Base-by-base conservation (phyloP, 371 early-diverging fungal species). In the Blastocladiella emersonii region DNA sequence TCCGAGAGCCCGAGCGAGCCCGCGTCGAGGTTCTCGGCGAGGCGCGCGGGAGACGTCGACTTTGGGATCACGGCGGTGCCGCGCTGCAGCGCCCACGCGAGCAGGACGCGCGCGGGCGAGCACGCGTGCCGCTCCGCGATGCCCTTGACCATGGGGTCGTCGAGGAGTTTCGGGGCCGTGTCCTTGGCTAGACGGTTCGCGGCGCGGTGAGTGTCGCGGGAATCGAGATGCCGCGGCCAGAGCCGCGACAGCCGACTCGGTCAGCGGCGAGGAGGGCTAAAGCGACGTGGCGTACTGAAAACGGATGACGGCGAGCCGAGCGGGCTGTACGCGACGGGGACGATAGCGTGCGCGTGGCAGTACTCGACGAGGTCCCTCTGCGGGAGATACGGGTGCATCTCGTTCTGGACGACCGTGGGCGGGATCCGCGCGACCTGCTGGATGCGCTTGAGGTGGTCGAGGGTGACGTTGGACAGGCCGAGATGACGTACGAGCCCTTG, bases 371-470 rank as follows among this genome's bases (percentile, higher is more conserved):
- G 75, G 34, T 87, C 85, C 41, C 68, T 65, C 68, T 89, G 89
- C 7, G 85, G 85, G 57, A 89, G 75, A 76, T 90, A 91, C 51
- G 95, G 95, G 68, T 95, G 92, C 19, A 93, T 67, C 75, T 96
- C 95, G 62, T 90, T 77, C 67, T 77, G 74, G 23, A 51, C 32
- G 0, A 70, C 69, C n/a, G 65, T 67, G 23, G 75, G 76, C 53
- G 69, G 70, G 36, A 74, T 70, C 59, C 65, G 67, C 55, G 73
- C 76, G 32, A 64, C 55, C 35, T 67, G 34, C 32, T 72, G 51
- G 2, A 75, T 27, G 3, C 61, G 56, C 32, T 57, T 44, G 25
- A 72, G 48, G 27, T 69, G 66, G 27, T 62, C 39, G 23, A 57
- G 48, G 23, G 68, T 68, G 63, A 71, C 71, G 63, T 77, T 77